Conservation (phyloP, 495 filamentous ascomycete genomes). For the Podospora pseudocomata region DNA sequence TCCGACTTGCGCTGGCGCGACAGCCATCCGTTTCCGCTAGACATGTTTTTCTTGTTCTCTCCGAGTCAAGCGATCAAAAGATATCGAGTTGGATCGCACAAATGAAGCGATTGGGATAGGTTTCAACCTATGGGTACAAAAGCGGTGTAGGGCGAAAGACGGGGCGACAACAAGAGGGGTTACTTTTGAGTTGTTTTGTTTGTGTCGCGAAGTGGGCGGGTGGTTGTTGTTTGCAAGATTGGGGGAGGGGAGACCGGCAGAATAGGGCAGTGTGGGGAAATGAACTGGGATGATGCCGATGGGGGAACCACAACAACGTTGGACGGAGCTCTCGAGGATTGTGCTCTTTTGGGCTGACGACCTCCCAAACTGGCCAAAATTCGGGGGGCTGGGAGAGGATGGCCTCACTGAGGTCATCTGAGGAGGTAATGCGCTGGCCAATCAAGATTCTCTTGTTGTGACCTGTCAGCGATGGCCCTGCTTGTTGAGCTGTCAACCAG, state of each 20-base stretch:
- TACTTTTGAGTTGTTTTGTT: slow-evolving; percentile 24
- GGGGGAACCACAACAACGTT: background rate
- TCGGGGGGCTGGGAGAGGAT: slow-evolving; percentile 18
- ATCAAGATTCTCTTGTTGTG: slow-evolving; percentile 5
- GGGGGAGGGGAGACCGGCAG: slow-evolving; percentile 7
- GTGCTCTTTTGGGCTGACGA: background rate
- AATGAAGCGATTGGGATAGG: slow-evolving; percentile 29
- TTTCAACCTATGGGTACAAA: background rate
- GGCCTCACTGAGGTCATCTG: slow-evolving; percentile 18
- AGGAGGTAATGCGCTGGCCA: slow-evolving; percentile 7
- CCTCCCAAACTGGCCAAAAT: slow-evolving; percentile 10
- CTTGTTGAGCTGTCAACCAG: background rate
- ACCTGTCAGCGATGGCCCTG: background rate
- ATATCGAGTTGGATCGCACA: slow-evolving; percentile 25
- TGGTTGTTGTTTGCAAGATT: slow-evolving; percentile 6
- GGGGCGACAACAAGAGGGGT: slow-evolving; percentile 1
- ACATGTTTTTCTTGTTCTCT: slow-evolving; percentile 27
- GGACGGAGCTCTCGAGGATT: background rate
- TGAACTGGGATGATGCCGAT: background rate
- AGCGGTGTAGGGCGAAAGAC: background rate
- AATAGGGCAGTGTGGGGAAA: slow-evolving; percentile 7
- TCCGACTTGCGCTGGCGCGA: slow-evolving; percentile 80
- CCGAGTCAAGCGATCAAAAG: background rate
- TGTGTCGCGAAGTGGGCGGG: slow-evolving; percentile 8
- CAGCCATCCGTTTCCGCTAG: slow-evolving; percentile 62